Conservation (phyloP, 2,329 filamentous ascomycete species). For the Fusarium cyanostomum region DNA sequence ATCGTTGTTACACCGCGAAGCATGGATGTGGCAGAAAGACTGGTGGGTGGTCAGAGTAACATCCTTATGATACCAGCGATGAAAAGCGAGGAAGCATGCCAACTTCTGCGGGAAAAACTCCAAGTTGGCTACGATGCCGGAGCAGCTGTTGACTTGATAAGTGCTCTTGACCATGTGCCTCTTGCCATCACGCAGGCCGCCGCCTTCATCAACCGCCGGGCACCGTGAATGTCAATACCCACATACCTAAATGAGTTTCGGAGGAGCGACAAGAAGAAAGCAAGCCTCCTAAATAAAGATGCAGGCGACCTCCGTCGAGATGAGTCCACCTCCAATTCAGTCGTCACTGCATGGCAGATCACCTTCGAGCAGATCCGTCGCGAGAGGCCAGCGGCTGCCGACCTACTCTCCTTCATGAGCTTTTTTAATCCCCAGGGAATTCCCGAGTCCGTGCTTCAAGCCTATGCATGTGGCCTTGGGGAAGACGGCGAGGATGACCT, state of each 20-base stretch:
- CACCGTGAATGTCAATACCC: constrained; percentile 30
- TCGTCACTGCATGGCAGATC: constrained; percentile 8
- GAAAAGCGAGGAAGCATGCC: constrained; percentile 15
- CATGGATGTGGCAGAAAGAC: constrained; percentile 2
- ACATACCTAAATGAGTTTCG: constrained; percentile 46
- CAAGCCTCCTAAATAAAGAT: constrained; percentile 41
- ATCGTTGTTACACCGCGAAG: constrained; percentile 34
- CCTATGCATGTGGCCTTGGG: neutral
- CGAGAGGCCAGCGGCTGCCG: neutral
- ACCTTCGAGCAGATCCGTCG: constrained; percentile 11
- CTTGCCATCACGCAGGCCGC: constrained; percentile 46
- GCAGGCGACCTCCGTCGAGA: constrained; percentile 27
- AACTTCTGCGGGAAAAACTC: constrained; percentile 23
- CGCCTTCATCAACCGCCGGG: constrained; percentile 37
- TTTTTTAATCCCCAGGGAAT: constrained; percentile 9
- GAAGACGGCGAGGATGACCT: neutral
- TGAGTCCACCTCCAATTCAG: constrained; percentile 2
- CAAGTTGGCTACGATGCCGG: neutral
- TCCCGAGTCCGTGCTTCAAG: neutral
- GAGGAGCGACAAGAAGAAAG: constrained; percentile 40
- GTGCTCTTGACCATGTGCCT: constrained; percentile 41
- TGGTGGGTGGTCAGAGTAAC: constrained; percentile 3
- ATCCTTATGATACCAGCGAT: constrained; percentile 19
- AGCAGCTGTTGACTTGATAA: constrained; percentile 15
- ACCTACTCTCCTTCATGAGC: constrained; percentile 20